phyloP scores from a whole-genome alignment of 805 yeast genomes.

The Ogataea trehaloabstinens region DNA sequence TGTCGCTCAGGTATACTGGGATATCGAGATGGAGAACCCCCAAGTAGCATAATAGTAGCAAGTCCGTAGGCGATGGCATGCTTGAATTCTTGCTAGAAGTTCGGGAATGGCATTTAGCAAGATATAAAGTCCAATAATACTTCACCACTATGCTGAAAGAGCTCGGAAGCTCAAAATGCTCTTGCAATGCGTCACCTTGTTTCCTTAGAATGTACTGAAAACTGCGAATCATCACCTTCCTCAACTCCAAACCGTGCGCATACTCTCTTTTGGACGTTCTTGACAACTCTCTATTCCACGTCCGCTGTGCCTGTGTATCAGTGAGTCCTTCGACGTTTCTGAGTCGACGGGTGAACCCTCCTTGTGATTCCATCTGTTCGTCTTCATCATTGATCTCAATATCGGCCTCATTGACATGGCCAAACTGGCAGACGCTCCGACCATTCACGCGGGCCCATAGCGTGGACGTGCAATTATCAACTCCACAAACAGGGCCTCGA shows the following conservation, averaged over 20 bases:
- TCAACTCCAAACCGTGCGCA: conserved; percentile 25
- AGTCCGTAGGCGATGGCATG: conserved; percentile 16
- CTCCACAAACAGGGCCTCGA: conserved; percentile 84
- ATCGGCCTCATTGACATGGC: conserved; percentile 84
- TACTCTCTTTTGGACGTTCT: conserved; percentile 10
- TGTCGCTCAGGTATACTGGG: conserved; percentile 52
- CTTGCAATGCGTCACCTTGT: conserved; percentile 44
- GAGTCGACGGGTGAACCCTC: conserved; percentile 52
- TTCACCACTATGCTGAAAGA: conserved; percentile 31
- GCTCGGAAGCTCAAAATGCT: conserved; percentile 20
- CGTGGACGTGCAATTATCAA: conserved; percentile 81
- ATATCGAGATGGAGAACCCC: conserved; percentile 45
- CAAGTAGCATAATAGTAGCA: conserved; percentile 45
- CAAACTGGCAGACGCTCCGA: conserved; percentile 78
- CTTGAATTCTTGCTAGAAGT: conserved; percentile 1
- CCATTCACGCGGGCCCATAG: conserved; percentile 77
- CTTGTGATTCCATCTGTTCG: conserved; percentile 64
- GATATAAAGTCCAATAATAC: conserved; percentile 24
- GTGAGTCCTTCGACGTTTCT: conserved; percentile 44
- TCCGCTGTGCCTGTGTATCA: conserved; percentile 11
- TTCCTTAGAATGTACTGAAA: conserved; percentile 40
- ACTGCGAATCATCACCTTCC: conserved; percentile 17
- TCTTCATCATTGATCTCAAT: conserved; percentile 80
- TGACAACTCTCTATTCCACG: conserved; percentile 11
- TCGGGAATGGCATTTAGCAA: conserved; percentile 8